Base-by-base conservation (phyloP, 176 grass and related monocot species). In the Dactylis glomerata region DNA sequence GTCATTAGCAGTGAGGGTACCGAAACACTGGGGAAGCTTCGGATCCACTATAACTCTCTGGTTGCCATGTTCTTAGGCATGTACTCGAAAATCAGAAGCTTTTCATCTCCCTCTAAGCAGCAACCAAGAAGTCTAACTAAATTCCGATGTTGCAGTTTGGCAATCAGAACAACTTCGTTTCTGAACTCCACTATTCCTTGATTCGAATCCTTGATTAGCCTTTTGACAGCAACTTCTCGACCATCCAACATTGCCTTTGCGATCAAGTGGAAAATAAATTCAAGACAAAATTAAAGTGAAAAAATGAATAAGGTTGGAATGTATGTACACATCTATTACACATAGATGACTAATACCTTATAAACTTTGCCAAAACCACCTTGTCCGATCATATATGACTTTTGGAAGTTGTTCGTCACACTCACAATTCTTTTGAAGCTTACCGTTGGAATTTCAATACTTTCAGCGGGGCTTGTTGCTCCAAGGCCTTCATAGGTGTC, bases 301-400 rank as follows among this genome's bases (percentile, higher is more conserved):
- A 30, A 67, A 67, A 67, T 67, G 63, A 67, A 67, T 67, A 8
- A 36, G 63, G 36, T 67, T 8, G 6, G 31, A 67, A 36, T 67
- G 31, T 67, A 67, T 67, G 31, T 36, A 67, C 17, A 8, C 63
- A 16, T 67, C 16, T 67, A 67, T 19, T 34, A 41, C 26, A 44
- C 6, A 64, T 44, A 49, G 58, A 34, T 34, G 27, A 31, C 31
- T 23, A 72, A 28, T 56, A 88, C 86, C 86, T 88, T 84, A 46
- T 79, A 88, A 38, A 88, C 80, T 51, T 76, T 76, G 16, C 80
- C 86, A 73, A 88, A 88, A 71, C 86, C 80, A 15, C 80, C 86
- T 14, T 84, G 73, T 12, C 86, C 80, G 3, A 88, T 44, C 73
- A 73, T 74, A 47, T 24, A 17, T 26, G 75, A 22, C 27, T 77